These are phyloP conservation scores for Tieghemiomyces parasiticus DNA, from an alignment of 192 early-diverging fungal genomes.

Conservation along the genomic window DNA sequence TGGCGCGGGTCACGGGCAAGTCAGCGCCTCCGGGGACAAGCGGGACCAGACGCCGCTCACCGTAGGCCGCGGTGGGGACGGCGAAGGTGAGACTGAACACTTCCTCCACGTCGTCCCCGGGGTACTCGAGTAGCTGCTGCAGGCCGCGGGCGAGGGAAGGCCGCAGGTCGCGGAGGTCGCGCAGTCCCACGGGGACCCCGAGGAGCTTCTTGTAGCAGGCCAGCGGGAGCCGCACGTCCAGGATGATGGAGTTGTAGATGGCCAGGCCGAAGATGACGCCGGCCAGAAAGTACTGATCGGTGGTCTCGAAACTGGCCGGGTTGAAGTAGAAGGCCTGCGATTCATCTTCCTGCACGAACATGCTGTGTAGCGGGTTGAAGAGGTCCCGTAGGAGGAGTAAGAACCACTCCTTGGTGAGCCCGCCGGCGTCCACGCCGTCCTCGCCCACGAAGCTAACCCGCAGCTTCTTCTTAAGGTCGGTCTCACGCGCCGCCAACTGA, in stretches of 20 bases:
- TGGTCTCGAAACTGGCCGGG: conserved; percentile 54
- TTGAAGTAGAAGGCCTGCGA: conserved; percentile 56
- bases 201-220: conserved; percentile 86
- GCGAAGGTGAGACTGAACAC: conserved; percentile 72
- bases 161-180: conserved; percentile 62
- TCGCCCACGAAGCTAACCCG: conserved; percentile 87
- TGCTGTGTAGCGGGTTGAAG: conserved; percentile 86
- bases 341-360: conserved; percentile 59
- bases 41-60: conserved; percentile 42
- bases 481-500: conserved; percentile 57
- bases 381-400: conserved; percentile 78
- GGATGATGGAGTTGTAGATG: conserved; percentile 86
- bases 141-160: conserved; percentile 68
- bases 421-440: conserved; percentile 93
- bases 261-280: conserved; percentile 87
- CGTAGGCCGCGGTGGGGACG: conserved; percentile 52
- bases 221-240: conserved; percentile 69
- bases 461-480: conserved; percentile 83
- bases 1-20: conserved; percentile 43
- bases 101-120: conserved; percentile 63
- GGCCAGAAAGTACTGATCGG: conserved; percentile 76
- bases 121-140: conserved; percentile 67
- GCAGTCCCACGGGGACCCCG: conserved; percentile 45
- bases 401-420: conserved; percentile 96
- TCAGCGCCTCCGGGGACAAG: conserved; percentile 45